phyloP scores from a whole-genome alignment of 441 rosid genomes.

The Erodium chrysanthum region DNA sequence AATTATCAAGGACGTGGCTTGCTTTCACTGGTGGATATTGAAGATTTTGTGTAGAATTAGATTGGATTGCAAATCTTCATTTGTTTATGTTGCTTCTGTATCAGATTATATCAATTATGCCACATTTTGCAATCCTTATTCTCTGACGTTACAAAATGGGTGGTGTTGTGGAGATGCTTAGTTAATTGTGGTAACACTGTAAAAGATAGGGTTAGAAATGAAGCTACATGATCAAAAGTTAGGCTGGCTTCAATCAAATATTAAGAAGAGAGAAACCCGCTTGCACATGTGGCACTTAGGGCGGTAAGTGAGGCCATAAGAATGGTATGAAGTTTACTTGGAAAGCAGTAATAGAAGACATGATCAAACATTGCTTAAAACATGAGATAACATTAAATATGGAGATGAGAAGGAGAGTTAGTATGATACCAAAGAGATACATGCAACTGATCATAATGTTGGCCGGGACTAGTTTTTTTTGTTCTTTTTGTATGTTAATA shows the following conservation, averaged over 20 bases:
- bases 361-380: not conserved
- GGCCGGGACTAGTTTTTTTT: not conserved
- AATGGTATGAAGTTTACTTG: not conserved
- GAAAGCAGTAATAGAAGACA: not conserved
- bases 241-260: not conserved
- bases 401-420: not conserved
- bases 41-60: not conserved
- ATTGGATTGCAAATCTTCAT: not conserved
- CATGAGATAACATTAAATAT: not conserved
- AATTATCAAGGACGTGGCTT: not conserved
- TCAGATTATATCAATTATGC: not conserved
- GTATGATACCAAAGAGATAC: not conserved
- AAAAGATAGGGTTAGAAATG: not conserved
- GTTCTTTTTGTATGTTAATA: not conserved
- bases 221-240: no score
- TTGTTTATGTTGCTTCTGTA: not conserved
- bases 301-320: not conserved
- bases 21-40: not conserved
- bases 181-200: not conserved
- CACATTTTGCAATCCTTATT: not conserved
- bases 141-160: not conserved
- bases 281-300: no score
- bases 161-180: not conserved
- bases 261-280: not conserved
- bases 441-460: not conserved